Percentiles rank a stretch among this genome's conserved stretches.
Evolutionary conservation across 1,139 yeast genomes (phyloP).

Genomic region (Suhomyces taliae): DNA sequence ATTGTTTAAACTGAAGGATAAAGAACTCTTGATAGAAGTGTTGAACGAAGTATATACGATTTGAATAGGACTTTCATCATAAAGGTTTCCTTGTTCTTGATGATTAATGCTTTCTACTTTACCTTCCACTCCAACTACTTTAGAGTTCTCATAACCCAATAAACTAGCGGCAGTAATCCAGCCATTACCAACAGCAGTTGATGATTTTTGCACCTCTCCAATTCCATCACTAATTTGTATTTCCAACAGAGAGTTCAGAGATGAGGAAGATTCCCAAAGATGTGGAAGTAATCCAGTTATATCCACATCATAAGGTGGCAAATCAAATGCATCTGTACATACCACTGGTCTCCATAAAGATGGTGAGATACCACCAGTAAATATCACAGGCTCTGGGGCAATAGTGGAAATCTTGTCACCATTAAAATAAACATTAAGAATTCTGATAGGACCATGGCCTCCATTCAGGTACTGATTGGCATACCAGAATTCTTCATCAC

Average conservation of each 20-base stretch:
- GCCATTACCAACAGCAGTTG: conserved; percentile 10
- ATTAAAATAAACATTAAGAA: conserved; percentile 51
- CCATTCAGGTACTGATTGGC: conserved; percentile 32
- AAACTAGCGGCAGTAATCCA: conserved; percentile 18
- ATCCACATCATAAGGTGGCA: conserved; percentile 65
- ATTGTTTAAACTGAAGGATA: conserved; percentile 34
- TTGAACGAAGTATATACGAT: conserved; percentile 33
- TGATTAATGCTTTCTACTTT: conserved; percentile 27
- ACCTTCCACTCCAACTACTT: conserved; percentile 42
- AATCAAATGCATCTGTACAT: conserved; percentile 68
- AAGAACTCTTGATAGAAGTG: conserved; percentile 29
- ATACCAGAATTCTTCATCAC: conserved; percentile 85
- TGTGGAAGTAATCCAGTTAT: conserved; percentile 65
- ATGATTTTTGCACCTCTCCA: conserved; percentile 32
- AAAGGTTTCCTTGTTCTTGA: conserved; percentile 17
- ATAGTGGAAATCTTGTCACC: conserved; percentile 50
- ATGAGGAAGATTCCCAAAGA: conserved; percentile 46
- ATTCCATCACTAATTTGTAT: conserved; percentile 61
- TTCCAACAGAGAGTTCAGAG: conserved; percentile 29
- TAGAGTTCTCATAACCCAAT: conserved; percentile 56
- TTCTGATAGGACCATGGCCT: conserved; percentile 67
- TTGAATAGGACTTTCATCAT: conserved; percentile 38
- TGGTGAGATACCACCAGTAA: conserved; percentile 79
- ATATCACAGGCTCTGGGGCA: conserved; percentile 60
- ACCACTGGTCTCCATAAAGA: conserved; percentile 79